These are phyloP conservation scores for Ophiostoma perfectum DNA, from an alignment of 2,329 filamentous ascomycete genomes.

Conservation along the genomic window DNA sequence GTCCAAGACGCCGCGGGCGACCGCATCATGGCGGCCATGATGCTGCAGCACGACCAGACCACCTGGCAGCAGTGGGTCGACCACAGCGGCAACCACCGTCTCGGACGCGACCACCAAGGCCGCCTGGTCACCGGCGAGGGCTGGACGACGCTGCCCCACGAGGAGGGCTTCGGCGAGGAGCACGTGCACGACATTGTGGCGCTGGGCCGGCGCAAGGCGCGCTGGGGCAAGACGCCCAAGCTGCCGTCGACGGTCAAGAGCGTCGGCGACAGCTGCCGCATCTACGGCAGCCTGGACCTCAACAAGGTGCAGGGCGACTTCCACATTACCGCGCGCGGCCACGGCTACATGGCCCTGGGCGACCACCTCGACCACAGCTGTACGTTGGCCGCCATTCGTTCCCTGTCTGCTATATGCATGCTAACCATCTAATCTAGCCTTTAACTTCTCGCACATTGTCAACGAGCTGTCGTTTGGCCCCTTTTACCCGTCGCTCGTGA, in stretches of 20 bases:
- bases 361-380: conserved; percentile 68
- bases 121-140: conserved; percentile 52
- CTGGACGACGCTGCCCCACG: conserved; percentile 48
- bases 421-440: conserved; percentile 42
- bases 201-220: conserved; percentile 57
- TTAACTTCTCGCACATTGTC: conserved; percentile 98
- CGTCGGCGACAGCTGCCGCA: conserved; percentile 68
- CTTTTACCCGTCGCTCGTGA: conserved; percentile 90
- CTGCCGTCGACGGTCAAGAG: conserved; percentile 51
- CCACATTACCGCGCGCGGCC: conserved; percentile 90
- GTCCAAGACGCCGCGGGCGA: conserved; percentile 95
- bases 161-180: conserved; percentile 68
- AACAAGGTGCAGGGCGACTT: conserved; percentile 99
- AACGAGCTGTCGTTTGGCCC: conserved; percentile 93
- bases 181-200: conserved; percentile 89
- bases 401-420: too few relatives aligned
- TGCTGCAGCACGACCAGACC: conserved; percentile 70
- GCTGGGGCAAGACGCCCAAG: conserved; percentile 70
- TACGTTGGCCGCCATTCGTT: background rate
- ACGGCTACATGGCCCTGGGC: conserved; percentile 83
- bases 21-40: conserved; percentile 73
- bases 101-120: conserved; percentile 53
- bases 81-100: conserved; percentile 57
- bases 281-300: conserved; percentile 83
- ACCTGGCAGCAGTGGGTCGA: conserved; percentile 78